These are phyloP conservation scores for Agrostemma githago DNA, from an alignment of 148 eudicot species.

Conservation along the genomic window DNA sequence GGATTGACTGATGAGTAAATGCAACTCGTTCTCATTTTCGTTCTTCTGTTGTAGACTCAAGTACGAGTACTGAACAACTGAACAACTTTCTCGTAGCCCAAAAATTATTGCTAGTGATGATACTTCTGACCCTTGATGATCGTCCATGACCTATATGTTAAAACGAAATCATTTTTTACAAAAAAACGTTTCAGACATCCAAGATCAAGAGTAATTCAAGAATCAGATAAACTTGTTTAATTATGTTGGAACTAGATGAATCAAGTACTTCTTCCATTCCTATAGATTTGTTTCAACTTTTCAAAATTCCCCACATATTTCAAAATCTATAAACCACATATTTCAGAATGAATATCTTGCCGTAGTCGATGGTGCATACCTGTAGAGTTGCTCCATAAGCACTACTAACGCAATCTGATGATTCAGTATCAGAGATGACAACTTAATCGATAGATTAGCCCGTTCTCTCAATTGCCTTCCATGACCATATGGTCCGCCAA, in stretches of 20 bases:
- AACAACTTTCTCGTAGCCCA: neutral
- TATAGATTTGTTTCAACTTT: neutral
- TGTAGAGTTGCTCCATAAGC: constrained; percentile 83
- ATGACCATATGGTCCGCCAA: constrained; percentile 93
- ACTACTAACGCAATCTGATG: constrained; percentile 85
- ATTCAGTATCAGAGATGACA: constrained; percentile 73
- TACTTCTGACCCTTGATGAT: constrained; percentile 89
- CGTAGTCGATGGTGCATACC: constrained; percentile 28
- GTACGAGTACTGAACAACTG: neutral
- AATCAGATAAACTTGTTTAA: neutral
- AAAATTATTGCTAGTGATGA: constrained; percentile 52
- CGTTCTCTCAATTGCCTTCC: constrained; percentile 59
- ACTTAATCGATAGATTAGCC: constrained; percentile 58
- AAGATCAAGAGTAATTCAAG: neutral
- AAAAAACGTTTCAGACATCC: neutral
- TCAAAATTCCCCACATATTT: neutral
- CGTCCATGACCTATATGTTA: constrained; percentile 75
- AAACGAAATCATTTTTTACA: neutral
- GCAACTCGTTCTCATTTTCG: neutral
- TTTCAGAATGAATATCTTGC: neutral
- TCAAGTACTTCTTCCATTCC: neutral
- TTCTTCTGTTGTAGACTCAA: neutral
- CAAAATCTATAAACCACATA: neutral
- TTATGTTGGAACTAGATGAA: neutral
- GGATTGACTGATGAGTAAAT: neutral